Evolutionary conservation across 2,329 filamentous ascomycete genomes (phyloP), one percentile per base, ranked within the genome.

Genomic region (Fusarium sp.): DNA sequence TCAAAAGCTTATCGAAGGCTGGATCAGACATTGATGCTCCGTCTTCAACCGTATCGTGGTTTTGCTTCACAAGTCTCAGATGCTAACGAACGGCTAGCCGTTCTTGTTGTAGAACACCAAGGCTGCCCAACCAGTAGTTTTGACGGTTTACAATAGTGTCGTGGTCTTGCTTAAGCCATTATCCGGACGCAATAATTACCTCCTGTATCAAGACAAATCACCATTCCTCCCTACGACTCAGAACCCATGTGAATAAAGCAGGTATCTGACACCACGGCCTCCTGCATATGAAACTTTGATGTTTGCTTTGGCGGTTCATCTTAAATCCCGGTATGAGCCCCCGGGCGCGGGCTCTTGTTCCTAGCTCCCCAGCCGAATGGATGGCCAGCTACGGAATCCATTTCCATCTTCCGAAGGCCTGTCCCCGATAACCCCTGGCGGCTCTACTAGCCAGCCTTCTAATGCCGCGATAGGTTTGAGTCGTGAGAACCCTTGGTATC

Each of bases 271-370:
- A 44, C 46, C 44, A 44, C n/a, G 61, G 49, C 56, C 52, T 54
- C 36, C 19, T 55, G 44, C 61, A 58, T 58, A 47, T 67, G 65
- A 69, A 69, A 69, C 66, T 49, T 57, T 57, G 39, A 45, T 68
- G 33, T 67, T 58, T 67, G 31, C 56, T 66, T 66, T 62, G 56
- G 58, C 40, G 45, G 62, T 62, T 67, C 62, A 53, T 67, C 60
- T 50, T 42, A 46, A 57, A 57, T 34, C 31, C 22, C 31, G 33
- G 43, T 44, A 44, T 11, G 42, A 42, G 24, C 24, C 49, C 42
- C 52, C 53, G 50, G 51, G 38, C 40, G 44, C 65, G 54, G 61
- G 45, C 60, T 62, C 22, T 31, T 44, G 47, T 62, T 57, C 65
- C 66, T 67, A 56, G 62, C 45, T 65, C 31, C 33, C 28, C 43